Evolutionary conservation across 768 basidiomycete genomes (phyloP), one percentile per base, ranked within the genome.

Genomic region (Gelatoporia subvermispora): DNA sequence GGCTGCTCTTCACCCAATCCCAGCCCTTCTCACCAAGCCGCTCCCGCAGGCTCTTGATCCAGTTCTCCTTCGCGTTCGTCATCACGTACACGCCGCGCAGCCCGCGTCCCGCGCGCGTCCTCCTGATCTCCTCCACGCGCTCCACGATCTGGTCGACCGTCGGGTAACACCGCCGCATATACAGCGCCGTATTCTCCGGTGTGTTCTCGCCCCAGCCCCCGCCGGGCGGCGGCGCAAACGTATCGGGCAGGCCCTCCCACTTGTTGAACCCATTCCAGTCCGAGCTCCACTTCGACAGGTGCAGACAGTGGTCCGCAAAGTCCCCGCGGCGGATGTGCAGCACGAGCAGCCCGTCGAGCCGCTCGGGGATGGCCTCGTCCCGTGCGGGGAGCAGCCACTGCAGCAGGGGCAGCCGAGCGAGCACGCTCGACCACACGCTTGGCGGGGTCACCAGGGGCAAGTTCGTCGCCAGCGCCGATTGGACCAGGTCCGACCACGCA

Each of bases 321-420:
- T 78, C 78, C 5, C 78, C 77, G 38, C 76, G 69, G 10, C 78
- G 73, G 31, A 79, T 60, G 58, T 79, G 78, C n/a, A 79, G 56
- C 16, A 67, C 75, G 25, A 79, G 65, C 0, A 77, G 61, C 18
- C 75, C 72, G 28, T 31, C 28, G 7, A 31, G 28, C 28, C 28
- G 28, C 28, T 31, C 28, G 8, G 63, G 45, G 31, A 75, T 61
- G 5, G 60, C 28, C 7, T 13, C 28, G 28, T 55, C 20, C 62
- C 21, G 15, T 49, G 48, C 13, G 59, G 49, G 35, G 51, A 49
- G 17, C 47, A 21, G 36, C 9, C 43, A 41, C 0, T 49, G 38
- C 17, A 40, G 16, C 11, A 50, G 35, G 28, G 40, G 28, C 28
- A 31, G 28, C 28, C 28, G 28, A 5, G 28, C 28, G 28, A 31